Evolutionary conservation across 345 rosid species (phyloP), one percentile per base, ranked within the genome.

Genomic region (Heritiera fomes): DNA sequence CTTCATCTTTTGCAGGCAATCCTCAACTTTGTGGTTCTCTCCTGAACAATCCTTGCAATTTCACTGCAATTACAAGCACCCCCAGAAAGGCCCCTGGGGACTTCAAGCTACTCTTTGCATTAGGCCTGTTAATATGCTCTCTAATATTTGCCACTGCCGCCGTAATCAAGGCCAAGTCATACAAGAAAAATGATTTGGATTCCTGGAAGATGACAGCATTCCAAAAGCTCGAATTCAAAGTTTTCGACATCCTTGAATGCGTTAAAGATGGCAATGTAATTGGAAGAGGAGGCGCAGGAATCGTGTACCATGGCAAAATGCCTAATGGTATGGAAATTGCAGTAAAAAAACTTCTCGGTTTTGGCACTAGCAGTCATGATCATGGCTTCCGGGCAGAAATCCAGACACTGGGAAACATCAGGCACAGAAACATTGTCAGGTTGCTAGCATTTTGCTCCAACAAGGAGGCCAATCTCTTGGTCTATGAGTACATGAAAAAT

Each of bases 221-320:
- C 77, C 93, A 91, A 77, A 87, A 87, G 77, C 87, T 91, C 8
- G 92, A 87, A 78, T 91, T 90, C 82, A 80, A 85, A 1, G 80
- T 79, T 6, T 53, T 69, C 3, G 92, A 91, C 62, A 56, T 91
- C 56, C 80, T 91, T 17, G 93, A 90, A 78, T 88, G 92, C 6
- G 86, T 91, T 63, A 89, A 90, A 70, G 93, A 91, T 13, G 87
- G 86, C 28, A 91, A 91, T 83, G 84, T 82, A 49, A 91, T 91
- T 4, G 96, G 96, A 4, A 83, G 88, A 79, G 96, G 93, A 59
- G 96, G 92, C 47, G 93, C 96, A 1, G 94, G 97, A 47, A 85
- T 88, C 11, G 97, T 92, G 17, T 92, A 87, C 74, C 86, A 84
- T 17, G 97, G 92, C 1, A 81, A 71, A 75, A 88, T 88, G 91